phyloP scores from a whole-genome alignment of 2,329 filamentous ascomycete species.

The Phaeosphaeriaceae sp. region DNA sequence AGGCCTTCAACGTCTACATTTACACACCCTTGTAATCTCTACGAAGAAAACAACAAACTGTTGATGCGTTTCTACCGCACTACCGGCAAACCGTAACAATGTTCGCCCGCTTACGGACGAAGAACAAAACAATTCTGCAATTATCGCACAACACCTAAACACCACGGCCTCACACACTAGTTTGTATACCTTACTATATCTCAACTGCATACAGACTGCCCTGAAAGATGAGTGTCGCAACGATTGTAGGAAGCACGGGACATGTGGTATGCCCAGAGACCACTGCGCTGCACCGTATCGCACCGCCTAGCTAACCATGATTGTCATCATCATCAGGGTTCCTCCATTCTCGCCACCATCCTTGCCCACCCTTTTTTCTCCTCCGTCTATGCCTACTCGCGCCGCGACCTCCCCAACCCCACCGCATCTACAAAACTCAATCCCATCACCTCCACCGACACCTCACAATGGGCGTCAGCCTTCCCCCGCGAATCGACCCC shows the following conservation, averaged over 20 bases:
- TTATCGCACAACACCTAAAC: not conserved
- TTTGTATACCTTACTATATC: not conserved
- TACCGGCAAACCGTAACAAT: not conserved
- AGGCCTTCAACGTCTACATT: too few species aligned
- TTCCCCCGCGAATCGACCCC: constrained; percentile 67
- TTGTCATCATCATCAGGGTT: constrained; percentile 65
- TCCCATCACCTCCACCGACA: constrained; percentile 70
- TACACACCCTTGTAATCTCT: too few species aligned
- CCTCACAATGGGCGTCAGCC: constrained; percentile 68
- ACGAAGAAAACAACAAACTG: too few species aligned
- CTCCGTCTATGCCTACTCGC: constrained; percentile 68
- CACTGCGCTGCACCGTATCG: not conserved
- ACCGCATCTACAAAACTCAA: constrained; percentile 65
- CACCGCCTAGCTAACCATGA: not conserved
- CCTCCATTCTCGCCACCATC: constrained; percentile 71
- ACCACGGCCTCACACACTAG: too few species aligned
- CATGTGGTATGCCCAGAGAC: constrained; percentile 54
- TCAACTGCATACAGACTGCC: not conserved
- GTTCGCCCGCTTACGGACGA: not conserved
- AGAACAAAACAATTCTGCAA: not conserved
- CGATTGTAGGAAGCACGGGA: constrained; percentile 70
- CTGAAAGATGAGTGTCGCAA: constrained; percentile 56
- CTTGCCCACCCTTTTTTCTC: constrained; percentile 61
- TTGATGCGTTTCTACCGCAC: too few species aligned
- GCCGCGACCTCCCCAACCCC: constrained; percentile 63